Conservation (phyloP, 1,284 basidiomycete genomes). For the Ustilago shanxiensis region DNA sequence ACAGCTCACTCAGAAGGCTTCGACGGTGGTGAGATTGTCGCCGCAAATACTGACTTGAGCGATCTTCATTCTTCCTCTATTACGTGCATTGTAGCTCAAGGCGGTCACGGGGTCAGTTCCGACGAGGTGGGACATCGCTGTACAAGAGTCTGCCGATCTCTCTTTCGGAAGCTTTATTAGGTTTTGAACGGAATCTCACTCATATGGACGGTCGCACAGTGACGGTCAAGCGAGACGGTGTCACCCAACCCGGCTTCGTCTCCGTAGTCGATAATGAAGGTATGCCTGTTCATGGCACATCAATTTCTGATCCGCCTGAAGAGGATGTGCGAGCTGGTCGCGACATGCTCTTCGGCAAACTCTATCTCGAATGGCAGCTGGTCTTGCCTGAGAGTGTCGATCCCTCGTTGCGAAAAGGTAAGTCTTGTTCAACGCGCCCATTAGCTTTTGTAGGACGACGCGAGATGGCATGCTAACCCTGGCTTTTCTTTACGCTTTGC, state of each 20-base stretch:
- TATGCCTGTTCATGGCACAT: slow-evolving; percentile 60
- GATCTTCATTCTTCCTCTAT: neutral
- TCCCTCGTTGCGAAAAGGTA: slow-evolving; percentile 46
- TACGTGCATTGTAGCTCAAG: slow-evolving; percentile 29
- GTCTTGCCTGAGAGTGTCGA: slow-evolving; percentile 60
- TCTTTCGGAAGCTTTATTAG: slow-evolving; percentile 66
- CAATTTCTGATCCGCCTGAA: slow-evolving; percentile 32
- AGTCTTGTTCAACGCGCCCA: too few relatives aligned
- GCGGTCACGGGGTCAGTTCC: slow-evolving; percentile 54
- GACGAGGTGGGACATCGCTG: slow-evolving; percentile 59
- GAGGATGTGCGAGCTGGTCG: slow-evolving; percentile 34
- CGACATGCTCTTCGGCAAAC: slow-evolving; percentile 56
- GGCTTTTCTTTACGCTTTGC: too few relatives aligned
- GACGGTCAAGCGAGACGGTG: slow-evolving; percentile 48
- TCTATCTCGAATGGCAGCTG: slow-evolving; percentile 66
- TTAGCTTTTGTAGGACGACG: too few relatives aligned
- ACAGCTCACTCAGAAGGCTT: neutral
- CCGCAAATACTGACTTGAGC: neutral
- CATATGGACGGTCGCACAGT: slow-evolving; percentile 66
- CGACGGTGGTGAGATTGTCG: neutral
- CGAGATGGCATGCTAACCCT: too few relatives aligned
- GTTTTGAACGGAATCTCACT: slow-evolving; percentile 60
- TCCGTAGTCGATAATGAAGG: slow-evolving; percentile 59
- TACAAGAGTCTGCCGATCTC: slow-evolving; percentile 63
- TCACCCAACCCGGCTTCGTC: slow-evolving; percentile 66